Evolutionary conservation across 225 moss, liverwort and hornwort genomes (phyloP), one percentile per base, ranked within the genome.

Genomic region (Straminergon stramineum): DNA sequence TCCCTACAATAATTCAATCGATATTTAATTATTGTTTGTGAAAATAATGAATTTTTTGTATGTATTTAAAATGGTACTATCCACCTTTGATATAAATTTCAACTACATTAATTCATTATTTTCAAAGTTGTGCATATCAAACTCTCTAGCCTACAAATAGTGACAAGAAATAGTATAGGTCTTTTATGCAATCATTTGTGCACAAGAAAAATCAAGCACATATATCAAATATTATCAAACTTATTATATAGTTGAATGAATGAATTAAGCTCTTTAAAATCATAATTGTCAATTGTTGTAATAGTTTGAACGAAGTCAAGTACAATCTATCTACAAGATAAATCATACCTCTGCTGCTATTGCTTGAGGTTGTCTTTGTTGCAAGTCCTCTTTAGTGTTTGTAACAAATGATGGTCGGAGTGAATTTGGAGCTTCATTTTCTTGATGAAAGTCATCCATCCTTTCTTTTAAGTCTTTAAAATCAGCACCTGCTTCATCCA

Each of bases 381-480:
- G 84, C 22, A 87, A 15, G 67, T 87, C 71, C 2, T 21, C 45
- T 87, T 84, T 35, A 41, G 13, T 39, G 43, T 53, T 79, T 52
- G 39, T 13, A 79, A 17, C 28, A 91, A 68, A 89, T 41, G 83
- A 65, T 85, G 75, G 88, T 86, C 57, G 86, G 41, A 74, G 60
- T 81, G 88, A 76, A 83, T 89, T 22, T 57, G 48, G 71, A 26
- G 84, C 87, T 90, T 90, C 85, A 56, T 80, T 87, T 35, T n/a
- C n/a, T 24, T 78, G 71, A 28, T 87, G 76, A 75, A 90, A 90
- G 18, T 75, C 87, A 48, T 93, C 82, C 37, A 92, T 62, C 48
- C 32, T 90, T 80, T 30, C 80, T 92, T 93, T 89, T 22, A 93
- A 84, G 39, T 89, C 85, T 89, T 92, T 82, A 79, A 92, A 93